Base-by-base conservation (phyloP, 1,284 basidiomycete species). In the Rhodotorula sp. region DNA sequence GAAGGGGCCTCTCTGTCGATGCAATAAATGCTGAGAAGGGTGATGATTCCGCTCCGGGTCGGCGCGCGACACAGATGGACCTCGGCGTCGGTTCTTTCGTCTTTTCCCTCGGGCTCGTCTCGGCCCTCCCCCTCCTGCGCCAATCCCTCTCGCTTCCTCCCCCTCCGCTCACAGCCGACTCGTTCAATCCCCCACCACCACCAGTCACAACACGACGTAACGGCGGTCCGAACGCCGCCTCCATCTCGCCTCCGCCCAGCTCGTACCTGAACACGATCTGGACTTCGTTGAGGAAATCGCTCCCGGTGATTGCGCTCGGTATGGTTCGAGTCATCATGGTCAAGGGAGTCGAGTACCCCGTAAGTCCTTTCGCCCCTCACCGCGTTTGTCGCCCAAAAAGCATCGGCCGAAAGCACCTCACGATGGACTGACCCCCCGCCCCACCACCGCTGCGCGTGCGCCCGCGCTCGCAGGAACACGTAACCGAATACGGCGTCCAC, bases 71-170 rank as follows among this genome's bases (percentile, higher is more conserved):
- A 16, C 69, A 96, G 92, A 99, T 99, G 96, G 97, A 99, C 79
- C 83, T 97, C 31, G 97, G 97, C 18, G 95, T 98, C 0, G 96
- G 96, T 18, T 93, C 94, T 0, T 97, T 97, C 77, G 91, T 97
- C 12, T 97, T 97, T 80, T 93, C 94, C 0, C 90, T 95, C 78
- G 97, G 96, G 23, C 83, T 98, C 57, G 89, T 95, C 8, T 93
- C 92, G 39, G 89, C 92, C 0, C 87, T 89, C 62, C 90, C 91
- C 1, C 80, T 93, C 16, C 72, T 82, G 23, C 73, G 71, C 10
- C 91, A 65, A 8, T 90, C 87, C 79, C 84, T 88, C 69, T 85
- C 87, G 0, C 75, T 79, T 2, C 83, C 87, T 76, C 29, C 26
- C 3, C 26, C 54, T 26, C 54, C 26, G 3, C 26, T 29, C 54